These are phyloP conservation scores for Ascochyta pisi DNA, from an alignment of 2,329 filamentous ascomycete genomes.

Conservation along the genomic window DNA sequence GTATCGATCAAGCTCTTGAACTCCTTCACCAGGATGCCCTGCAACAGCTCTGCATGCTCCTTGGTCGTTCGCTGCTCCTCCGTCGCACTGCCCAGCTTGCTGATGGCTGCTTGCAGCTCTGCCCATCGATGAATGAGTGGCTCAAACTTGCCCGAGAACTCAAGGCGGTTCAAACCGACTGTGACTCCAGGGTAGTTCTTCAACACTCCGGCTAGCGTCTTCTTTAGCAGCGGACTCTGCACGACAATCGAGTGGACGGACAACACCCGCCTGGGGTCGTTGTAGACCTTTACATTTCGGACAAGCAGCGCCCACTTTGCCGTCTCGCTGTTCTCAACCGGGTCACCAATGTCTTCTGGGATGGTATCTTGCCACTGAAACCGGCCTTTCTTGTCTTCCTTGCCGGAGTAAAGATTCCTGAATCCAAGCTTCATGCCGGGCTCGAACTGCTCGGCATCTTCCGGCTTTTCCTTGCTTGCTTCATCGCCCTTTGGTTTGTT, in stretches of 20 bases:
- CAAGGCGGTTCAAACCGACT: slow-evolving; percentile 64
- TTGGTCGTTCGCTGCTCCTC: slow-evolving; percentile 25
- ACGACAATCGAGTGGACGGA: slow-evolving; percentile 68
- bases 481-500: slow-evolving; percentile 2
- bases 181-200: slow-evolving; percentile 67
- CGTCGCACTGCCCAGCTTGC: slow-evolving; percentile 14
- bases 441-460: neutral
- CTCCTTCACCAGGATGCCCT: slow-evolving; percentile 46
- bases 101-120: slow-evolving; percentile 29
- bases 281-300: slow-evolving; percentile 48
- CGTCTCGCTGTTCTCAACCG: slow-evolving; percentile 66
- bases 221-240: slow-evolving; percentile 68
- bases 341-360: slow-evolving; percentile 32
- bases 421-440: slow-evolving; percentile 13
- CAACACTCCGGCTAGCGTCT: slow-evolving; percentile 62
- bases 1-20: slow-evolving; percentile 49
- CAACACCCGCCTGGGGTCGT: slow-evolving; percentile 65
- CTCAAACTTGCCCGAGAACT: slow-evolving; percentile 66
- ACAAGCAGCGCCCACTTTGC: slow-evolving; percentile 60
- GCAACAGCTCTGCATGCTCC: slow-evolving; percentile 49
- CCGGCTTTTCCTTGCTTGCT: slow-evolving; percentile 2
- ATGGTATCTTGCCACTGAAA: slow-evolving; percentile 37
- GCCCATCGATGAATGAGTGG: slow-evolving; percentile 71
- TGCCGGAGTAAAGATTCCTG: slow-evolving; percentile 32
- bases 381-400: slow-evolving; percentile 34